phyloP scores from a whole-genome alignment of 2,329 filamentous ascomycete genomes.

The Xylariaceae sp. region DNA sequence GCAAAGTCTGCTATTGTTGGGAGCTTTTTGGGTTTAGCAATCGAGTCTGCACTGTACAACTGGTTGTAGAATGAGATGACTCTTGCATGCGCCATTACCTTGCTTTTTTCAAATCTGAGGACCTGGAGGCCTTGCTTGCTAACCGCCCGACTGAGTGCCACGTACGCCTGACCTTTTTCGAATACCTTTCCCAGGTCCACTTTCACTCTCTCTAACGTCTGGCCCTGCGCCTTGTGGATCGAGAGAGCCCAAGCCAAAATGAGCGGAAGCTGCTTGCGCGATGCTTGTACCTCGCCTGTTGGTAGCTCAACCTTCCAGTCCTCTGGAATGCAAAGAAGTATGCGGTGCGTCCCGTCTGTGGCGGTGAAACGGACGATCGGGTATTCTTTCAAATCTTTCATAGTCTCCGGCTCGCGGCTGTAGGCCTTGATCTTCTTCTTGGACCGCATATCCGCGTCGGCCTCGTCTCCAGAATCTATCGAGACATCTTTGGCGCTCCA shows the following conservation, averaged over 20 bases:
- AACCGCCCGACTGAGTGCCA: constrained; percentile 89
- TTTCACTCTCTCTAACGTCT: constrained; percentile 89
- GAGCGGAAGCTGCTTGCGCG: constrained; percentile 75
- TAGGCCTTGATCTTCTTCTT: constrained; percentile 55
- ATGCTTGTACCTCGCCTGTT: constrained; percentile 88
- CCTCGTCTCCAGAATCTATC: constrained; percentile 40
- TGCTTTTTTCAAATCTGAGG: constrained; percentile 78
- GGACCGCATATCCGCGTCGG: constrained; percentile 32
- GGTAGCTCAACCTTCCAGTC: constrained; percentile 97
- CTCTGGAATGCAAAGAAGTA: constrained; percentile 79
- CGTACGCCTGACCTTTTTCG: constrained; percentile 96
- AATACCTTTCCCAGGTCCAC: constrained; percentile 91
- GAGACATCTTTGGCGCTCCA: constrained; percentile 27
- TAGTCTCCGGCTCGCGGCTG: constrained; percentile 36
- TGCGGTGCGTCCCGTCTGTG: constrained; percentile 70
- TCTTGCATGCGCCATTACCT: constrained; percentile 89
- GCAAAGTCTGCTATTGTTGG: constrained; percentile 38
- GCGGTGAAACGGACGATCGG: constrained; percentile 82
- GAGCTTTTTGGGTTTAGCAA: constrained; percentile 26
- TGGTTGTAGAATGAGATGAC: constrained; percentile 84
- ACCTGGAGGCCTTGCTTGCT: constrained; percentile 85
- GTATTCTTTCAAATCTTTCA: constrained; percentile 56
- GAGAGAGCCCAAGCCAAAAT: constrained; percentile 96
- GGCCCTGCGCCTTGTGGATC: constrained; percentile 96
- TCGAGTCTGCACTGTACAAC: constrained; percentile 67